Evolutionary conservation across 192 early-diverging fungal genomes (phyloP), one percentile per base, ranked within the genome.

Genomic region (Backusella tarrabulga): DNA sequence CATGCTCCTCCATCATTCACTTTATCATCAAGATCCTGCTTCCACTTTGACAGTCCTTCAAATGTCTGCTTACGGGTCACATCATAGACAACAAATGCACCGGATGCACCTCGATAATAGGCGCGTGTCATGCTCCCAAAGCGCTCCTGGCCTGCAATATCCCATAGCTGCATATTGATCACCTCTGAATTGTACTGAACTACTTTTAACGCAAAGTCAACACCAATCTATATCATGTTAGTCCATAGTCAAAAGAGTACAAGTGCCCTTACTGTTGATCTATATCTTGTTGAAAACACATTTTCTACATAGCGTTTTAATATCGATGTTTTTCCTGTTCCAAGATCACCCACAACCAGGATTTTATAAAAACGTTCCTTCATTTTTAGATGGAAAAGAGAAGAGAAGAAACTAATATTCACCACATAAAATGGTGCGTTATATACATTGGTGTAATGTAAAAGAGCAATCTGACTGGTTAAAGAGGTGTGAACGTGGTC

Each of bases 101-200:
- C 88, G 1, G 84, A 56, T 15, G 88, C 88, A 14, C 85, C 88
- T 41, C 87, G 85, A 67, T 88, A 89, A 41, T 89, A 89, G 0
- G 87, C 88, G 60, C 87, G 76, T 36, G 88, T 90, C 79, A 90
- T 81, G 40, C 79, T 83, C n/a, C 85, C 83, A 76, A 88, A 90
- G 60, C 87, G 83, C 80, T 90, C 88, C 67, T 90, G 88, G 2
- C 88, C 88, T 14, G 88, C 88, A 74, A 90, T 90, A 78, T 90
- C 88, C 88, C 88, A 90, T 17, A 90, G 77, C 67, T 90, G 88
- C 44, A 90, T 72, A 73, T 85, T 80, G 38, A 90, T 77, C 3
- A 86, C 85, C 35, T 86, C 84, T 3, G 85, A 79, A 60, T 84
- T 83, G 81, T 83, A 87, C 35, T 87, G 83, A 36, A 90, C 81